Conservation (phyloP, 306 rosid species). For the Vicia villosa region DNA sequence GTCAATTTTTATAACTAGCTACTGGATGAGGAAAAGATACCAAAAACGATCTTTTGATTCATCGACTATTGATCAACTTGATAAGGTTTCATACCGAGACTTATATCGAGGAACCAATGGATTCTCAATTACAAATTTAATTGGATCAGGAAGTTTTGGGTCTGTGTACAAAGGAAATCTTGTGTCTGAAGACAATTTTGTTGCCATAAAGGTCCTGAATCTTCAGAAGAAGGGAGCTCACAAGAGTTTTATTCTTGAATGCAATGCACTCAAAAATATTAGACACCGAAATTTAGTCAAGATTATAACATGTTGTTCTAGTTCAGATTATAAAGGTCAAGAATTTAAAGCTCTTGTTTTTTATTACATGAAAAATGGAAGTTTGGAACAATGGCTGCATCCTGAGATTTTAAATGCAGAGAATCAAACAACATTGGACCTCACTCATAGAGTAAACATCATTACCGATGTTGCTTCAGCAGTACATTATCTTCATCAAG, state of each 20-base stretch:
- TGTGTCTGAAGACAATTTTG: conserved; percentile 2
- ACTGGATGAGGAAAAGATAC: conserved; percentile 7
- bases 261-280: conserved; percentile 27
- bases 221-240: conserved; percentile 31
- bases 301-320: conserved; percentile 31
- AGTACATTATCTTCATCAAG: conserved; percentile 26
- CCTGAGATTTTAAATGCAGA: background rate
- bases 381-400: conserved; percentile 32
- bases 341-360: conserved; percentile 38
- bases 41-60: background rate
- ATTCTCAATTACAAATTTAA: conserved; percentile 19
- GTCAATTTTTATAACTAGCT: background rate
- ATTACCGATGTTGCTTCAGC: conserved; percentile 25
- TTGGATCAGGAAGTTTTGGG: conserved; percentile 23
- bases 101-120: conserved; percentile 15
- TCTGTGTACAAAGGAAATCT: conserved; percentile 7
- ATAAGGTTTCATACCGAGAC: conserved; percentile 28
- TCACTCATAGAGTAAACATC: conserved; percentile 18
- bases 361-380: conserved; percentile 31
- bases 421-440: background rate
- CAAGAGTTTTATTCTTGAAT: conserved; percentile 30
- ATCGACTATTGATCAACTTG: background rate
- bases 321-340: conserved; percentile 23
- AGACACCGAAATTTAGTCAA: conserved; percentile 26
- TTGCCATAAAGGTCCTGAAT: conserved; percentile 30